Evolutionary conservation across 768 basidiomycete genomes (phyloP).

Genomic region (Termitomyces bulborhizus): DNA sequence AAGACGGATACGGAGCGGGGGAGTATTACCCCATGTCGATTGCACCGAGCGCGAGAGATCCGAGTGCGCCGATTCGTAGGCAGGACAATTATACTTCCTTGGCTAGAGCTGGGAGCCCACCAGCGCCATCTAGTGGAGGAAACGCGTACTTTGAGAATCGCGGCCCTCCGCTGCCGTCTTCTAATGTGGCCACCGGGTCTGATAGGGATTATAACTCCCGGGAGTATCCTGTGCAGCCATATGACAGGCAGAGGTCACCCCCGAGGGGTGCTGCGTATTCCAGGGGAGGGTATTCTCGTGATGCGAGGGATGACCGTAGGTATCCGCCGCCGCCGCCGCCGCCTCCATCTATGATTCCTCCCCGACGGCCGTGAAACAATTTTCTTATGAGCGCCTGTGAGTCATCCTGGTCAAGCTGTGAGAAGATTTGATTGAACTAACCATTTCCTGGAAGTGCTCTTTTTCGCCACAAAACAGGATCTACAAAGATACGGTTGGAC

Average conservation of each 20-base stretch:
- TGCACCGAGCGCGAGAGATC: conserved; percentile 8
- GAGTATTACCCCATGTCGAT: conserved; percentile 27
- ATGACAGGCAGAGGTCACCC: conserved; percentile 31
- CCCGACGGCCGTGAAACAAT: conserved; percentile 11
- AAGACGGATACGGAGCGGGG: conserved; percentile 27
- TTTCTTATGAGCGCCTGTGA: background rate
- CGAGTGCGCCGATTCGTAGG: conserved; percentile 14
- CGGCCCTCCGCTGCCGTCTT: conserved; percentile 17
- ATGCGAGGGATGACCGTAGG: conserved; percentile 29
- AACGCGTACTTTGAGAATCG: conserved; percentile 27
- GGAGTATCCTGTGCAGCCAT: conserved; percentile 25
- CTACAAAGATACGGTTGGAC: background rate
- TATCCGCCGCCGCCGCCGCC: conserved; percentile 27
- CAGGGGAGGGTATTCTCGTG: conserved; percentile 18
- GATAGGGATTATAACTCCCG: conserved; percentile 29
- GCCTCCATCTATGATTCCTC: conserved; percentile 15
- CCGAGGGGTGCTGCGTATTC: conserved; percentile 14
- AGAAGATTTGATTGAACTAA: background rate
- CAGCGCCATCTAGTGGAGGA: conserved; percentile 17
- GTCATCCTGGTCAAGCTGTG: background rate
- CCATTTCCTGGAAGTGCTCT: background rate
- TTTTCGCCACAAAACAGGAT: background rate
- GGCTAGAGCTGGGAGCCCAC: conserved; percentile 21
- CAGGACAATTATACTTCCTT: conserved; percentile 25
- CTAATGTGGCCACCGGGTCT: conserved; percentile 4